Percentiles rank a stretch among this genome's conserved stretches.
Evolutionary conservation across 2,329 filamentous ascomycete genomes (phyloP).

Genomic region (Massarina eburnea): DNA sequence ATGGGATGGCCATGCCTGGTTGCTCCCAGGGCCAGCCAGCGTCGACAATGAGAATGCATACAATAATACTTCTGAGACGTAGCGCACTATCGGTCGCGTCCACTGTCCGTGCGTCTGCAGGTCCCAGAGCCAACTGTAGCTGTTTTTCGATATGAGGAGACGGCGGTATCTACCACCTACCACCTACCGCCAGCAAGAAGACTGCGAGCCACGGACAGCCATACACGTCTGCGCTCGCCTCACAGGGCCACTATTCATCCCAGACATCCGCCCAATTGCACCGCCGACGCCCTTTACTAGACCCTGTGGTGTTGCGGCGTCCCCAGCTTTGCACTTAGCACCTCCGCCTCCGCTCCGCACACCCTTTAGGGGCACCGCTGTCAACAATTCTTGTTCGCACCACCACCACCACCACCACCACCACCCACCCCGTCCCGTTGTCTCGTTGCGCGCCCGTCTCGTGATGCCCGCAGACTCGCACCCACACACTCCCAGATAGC

Average conservation of each 20-base stretch:
- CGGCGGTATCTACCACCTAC: background rate
- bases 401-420: background rate
- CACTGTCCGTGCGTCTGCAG: slow-evolving; percentile 7
- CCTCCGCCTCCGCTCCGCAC: background rate
- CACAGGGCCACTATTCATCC: background rate
- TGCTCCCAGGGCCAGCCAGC: too few species aligned
- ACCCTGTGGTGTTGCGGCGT: background rate
- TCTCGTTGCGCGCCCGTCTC: slow-evolving; percentile 12
- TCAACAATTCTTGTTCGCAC: too few species aligned
- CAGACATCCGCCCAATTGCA: slow-evolving; percentile 3
- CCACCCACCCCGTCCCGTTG: background rate
- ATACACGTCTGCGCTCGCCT: background rate
- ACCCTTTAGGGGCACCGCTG: background rate
- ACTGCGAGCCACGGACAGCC: too few species aligned
- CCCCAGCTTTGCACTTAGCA: background rate
- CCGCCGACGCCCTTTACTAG: background rate
- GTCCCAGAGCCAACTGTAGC: background rate
- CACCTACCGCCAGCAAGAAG: background rate
- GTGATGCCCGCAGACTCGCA: slow-evolving; percentile 39
- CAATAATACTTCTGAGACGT: too few species aligned
- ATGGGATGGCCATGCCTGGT: too few species aligned
- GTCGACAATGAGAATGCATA: too few species aligned
- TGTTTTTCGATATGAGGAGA: background rate
- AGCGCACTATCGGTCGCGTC: background rate
- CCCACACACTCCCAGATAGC: slow-evolving; percentile 31